These are phyloP conservation scores for Eimeria acervulina DNA, from an alignment of 169 alveolate species.

Conservation along the genomic window DNA sequence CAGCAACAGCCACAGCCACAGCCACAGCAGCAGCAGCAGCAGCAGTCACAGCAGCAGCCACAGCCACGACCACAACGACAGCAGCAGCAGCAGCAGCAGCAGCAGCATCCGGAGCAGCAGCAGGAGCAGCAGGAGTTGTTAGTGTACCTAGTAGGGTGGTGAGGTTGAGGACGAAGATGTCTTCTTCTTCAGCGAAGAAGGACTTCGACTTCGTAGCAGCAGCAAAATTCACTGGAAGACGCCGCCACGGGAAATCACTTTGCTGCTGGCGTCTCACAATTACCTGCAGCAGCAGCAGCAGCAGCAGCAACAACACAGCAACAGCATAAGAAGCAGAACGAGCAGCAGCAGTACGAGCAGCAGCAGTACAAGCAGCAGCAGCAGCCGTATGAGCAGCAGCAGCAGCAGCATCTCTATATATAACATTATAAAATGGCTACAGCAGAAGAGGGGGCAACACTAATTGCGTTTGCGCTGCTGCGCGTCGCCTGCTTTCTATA, in stretches of 20 bases:
- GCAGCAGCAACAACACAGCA: background rate
- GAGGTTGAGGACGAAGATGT: slow-evolving; percentile 89
- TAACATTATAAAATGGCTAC: too few species aligned
- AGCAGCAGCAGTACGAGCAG: background rate
- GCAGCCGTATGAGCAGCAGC: background rate
- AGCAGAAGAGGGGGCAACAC: too few species aligned
- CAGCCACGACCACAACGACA: background rate
- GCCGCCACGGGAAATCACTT: slow-evolving; percentile 87
- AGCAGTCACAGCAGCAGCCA: too few species aligned
- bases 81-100: too few species aligned
- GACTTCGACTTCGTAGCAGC: slow-evolving; percentile 87
- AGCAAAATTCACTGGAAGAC: slow-evolving; percentile 85
- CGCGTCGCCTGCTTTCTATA: too few species aligned
- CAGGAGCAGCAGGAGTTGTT: too few species aligned
- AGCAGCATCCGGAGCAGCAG: too few species aligned
- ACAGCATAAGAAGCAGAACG: background rate
- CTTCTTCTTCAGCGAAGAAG: slow-evolving; percentile 89
- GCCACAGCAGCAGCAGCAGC: too few species aligned
- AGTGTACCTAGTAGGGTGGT: slow-evolving; percentile 88
- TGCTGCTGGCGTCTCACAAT: slow-evolving; percentile 84
- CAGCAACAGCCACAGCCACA: too few species aligned
- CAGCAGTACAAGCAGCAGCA: background rate
- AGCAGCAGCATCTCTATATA: background rate
- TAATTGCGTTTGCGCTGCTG: too few species aligned
- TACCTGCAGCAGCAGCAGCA: slow-evolving; percentile 76